Percentiles rank a stretch among this genome's conserved stretches.
These are phyloP conservation scores for Aspergillus sp. DNA, from an alignment of 2,329 filamentous ascomycete species.

Conservation along the genomic window DNA sequence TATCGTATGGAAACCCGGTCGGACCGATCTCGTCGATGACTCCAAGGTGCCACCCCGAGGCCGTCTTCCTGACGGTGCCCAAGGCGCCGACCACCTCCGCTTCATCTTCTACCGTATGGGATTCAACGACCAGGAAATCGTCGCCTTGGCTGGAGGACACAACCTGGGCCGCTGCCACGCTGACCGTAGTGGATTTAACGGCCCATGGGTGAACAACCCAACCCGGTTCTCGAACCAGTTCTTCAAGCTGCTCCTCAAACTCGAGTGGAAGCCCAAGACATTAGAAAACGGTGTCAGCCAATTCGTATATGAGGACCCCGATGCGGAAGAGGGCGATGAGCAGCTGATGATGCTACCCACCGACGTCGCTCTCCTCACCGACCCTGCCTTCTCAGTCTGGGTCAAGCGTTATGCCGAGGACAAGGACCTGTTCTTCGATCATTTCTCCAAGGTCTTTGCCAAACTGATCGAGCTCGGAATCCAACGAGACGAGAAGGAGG, in stretches of 20 bases:
- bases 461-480: constrained; percentile 61
- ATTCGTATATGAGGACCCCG: constrained; percentile 57
- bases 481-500: constrained; percentile 48
- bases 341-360: constrained; percentile 65
- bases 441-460: constrained; percentile 56
- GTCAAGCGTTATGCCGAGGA: constrained; percentile 57
- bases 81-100: constrained; percentile 77
- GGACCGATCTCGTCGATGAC: constrained; percentile 71
- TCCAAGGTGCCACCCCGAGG: constrained; percentile 79
- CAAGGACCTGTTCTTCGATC: constrained; percentile 58
- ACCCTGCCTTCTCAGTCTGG: constrained; percentile 51
- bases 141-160: constrained; percentile 81
- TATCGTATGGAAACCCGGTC: constrained; percentile 85
- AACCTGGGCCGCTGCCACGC: constrained; percentile 85
- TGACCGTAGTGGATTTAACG: constrained; percentile 80
- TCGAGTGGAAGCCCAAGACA: constrained; percentile 74
- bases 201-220: constrained; percentile 88
- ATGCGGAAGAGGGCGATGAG: constrained; percentile 44
- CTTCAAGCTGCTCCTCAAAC: constrained; percentile 78
- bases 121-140: constrained; percentile 95
- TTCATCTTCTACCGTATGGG: constrained; percentile 96
- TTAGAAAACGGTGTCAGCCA: constrained; percentile 51
- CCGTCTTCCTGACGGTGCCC: constrained; percentile 74
- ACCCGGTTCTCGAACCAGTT: constrained; percentile 93
- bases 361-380: constrained; percentile 55